Base-by-base conservation (phyloP, 2,329 filamentous ascomycete species). In the Aureobasidium sp. region DNA sequence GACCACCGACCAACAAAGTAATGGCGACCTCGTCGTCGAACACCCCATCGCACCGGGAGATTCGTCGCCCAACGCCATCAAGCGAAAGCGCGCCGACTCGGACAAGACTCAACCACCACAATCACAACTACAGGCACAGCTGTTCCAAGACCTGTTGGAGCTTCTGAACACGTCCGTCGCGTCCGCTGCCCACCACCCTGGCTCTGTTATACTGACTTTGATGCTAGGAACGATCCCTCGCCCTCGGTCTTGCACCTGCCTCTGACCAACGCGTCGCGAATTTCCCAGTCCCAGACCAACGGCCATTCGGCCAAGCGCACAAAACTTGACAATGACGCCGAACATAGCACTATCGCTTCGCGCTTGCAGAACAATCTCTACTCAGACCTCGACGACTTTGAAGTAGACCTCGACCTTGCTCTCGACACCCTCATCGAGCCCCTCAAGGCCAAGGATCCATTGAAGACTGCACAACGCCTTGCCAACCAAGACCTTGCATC, bases 281-380 rank as follows among this genome's bases (percentile, higher is more conserved):
- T 59, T 27, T 32, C 21, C 21, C 21, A 21, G 1, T 21, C 25
- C 27, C 50, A 59, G 6, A 72, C 74, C 32, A 70, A 72, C 34
- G 76, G 78, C 63, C 75, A 76, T 48, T 72, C 75, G 27, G 66
- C 71, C 34, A 81, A 81, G 68, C 78, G 78, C 64, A 69, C 75
- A 36, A 78, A 77, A 65, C 66, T 78, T 42, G 72, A 74, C 13
- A 70, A 74, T 7, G 57, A 68, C 42, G 66, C 65, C 41, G 64
- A 72, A n/a, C 63, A 70, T 63, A 63, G 62, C 9, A 74, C 70
- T 9, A 77, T 81, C 37, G 66, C 72, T 5, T 69, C 65, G 34
- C 74, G 74, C 60, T 66, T 80, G 25, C 65, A 72, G 36, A 67
- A 68, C 42, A 70, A 72, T 42, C 67, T 68, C 2, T 81, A 81